A percentile compares a stretch with the other conserved stretches of the same genome.
Conservation (phyloP, 495 filamentous ascomycete genomes). For the Bryoglossum gracile region DNA sequence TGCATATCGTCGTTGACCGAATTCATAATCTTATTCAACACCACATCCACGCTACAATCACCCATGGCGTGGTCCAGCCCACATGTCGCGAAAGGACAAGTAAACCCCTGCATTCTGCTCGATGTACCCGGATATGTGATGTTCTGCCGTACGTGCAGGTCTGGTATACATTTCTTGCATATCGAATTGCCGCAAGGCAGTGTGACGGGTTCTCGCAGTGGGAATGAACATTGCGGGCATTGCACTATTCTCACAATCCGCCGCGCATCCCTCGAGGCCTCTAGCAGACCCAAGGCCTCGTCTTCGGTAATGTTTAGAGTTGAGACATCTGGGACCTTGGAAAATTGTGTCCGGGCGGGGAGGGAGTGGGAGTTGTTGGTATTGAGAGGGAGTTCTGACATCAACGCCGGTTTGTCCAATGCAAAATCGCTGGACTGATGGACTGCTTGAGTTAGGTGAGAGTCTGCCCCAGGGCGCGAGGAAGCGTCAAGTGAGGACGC, state of each 20-base stretch:
- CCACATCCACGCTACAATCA: conserved; percentile 73
- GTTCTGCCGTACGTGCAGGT: conserved; percentile 49
- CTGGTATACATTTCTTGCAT: conserved; percentile 69
- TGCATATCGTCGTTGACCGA: conserved; percentile 43
- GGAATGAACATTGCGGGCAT: conserved; percentile 66
- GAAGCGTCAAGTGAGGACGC: conserved; percentile 1
- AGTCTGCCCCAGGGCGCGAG: not conserved
- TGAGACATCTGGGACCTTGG: conserved; percentile 7
- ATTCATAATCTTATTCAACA: conserved; percentile 56
- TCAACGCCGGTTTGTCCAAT: conserved; percentile 18
- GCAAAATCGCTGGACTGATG: conserved; percentile 14
- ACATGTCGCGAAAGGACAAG: conserved; percentile 64
- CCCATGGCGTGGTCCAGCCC: conserved; percentile 61
- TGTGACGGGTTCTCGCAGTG: conserved; percentile 60
- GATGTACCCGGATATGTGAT: conserved; percentile 67
- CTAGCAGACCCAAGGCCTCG: conserved; percentile 26
- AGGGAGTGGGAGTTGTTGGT: not conserved
- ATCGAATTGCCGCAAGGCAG: conserved; percentile 78
- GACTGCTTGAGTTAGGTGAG: not conserved
- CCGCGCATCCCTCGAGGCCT: conserved; percentile 42
- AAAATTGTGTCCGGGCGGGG: too few relatives aligned
- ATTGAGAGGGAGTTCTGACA: conserved; percentile 14
- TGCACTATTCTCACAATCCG: conserved; percentile 64
- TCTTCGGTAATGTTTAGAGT: conserved; percentile 17
- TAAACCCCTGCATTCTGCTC: conserved; percentile 58